Conservation (phyloP, 257 asterid genomes). For the Fraxinus pennsylvanica region DNA sequence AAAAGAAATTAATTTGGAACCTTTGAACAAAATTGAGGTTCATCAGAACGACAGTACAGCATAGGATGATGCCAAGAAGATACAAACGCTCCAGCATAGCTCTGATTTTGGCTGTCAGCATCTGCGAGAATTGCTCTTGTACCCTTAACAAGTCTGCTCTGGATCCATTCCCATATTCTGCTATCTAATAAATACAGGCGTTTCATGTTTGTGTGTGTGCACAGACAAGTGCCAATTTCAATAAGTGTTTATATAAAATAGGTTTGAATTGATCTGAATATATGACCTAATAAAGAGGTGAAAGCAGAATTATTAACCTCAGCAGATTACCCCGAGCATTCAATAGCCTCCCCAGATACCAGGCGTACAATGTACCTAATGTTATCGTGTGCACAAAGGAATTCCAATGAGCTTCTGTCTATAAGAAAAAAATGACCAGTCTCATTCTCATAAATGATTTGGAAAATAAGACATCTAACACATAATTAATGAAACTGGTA, state of each 20-base stretch:
- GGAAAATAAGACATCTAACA: background rate
- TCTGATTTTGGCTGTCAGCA: background rate
- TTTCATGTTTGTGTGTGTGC: background rate
- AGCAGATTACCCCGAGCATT: background rate
- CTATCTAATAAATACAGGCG: background rate
- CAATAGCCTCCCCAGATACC: constrained; percentile 1
- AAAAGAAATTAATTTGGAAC: background rate
- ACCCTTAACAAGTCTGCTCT: background rate
- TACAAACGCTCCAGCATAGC: background rate
- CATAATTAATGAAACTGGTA: background rate
- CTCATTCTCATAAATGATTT: background rate
- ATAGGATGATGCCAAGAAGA: background rate
- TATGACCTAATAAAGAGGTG: background rate
- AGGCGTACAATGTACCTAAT: background rate
- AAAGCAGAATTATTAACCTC: background rate
- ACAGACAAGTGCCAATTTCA: background rate
- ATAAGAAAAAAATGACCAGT: background rate
- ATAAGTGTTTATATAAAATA: background rate
- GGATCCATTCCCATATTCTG: background rate
- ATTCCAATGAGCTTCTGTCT: constrained; percentile 1
- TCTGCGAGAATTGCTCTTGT: background rate
- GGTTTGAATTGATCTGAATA: background rate
- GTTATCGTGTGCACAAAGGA: background rate
- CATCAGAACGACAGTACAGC: background rate
- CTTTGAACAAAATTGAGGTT: background rate